Conservation (phyloP, 352 stramenopile species). For the Phytophthora fragariaefolia region DNA sequence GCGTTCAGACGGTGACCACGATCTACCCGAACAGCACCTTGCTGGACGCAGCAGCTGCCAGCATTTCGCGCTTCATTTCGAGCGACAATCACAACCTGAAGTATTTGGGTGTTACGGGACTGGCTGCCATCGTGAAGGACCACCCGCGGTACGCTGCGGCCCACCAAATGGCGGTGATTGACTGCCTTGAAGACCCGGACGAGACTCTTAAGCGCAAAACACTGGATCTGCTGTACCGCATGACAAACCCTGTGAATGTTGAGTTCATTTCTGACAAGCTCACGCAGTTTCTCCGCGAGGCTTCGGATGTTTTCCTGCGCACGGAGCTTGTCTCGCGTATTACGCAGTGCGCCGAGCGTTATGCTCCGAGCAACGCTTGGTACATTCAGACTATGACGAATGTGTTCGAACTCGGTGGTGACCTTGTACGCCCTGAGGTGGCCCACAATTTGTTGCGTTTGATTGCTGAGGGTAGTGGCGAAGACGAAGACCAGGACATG, state of each 20-base stretch:
- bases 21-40: conserved; percentile 99
- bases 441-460: conserved; percentile 98
- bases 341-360: conserved; percentile 97
- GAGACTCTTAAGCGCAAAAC: conserved; percentile 99
- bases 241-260: conserved; percentile 99
- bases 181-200: conserved; percentile 99
- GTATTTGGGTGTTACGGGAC: conserved; percentile 99
- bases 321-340: conserved; percentile 97
- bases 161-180: conserved; percentile 99
- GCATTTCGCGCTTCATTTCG: conserved; percentile 95
- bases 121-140: conserved; percentile 98
- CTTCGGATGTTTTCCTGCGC: conserved; percentile 97
- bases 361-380: conserved; percentile 98
- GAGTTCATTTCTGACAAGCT: conserved; percentile 99
- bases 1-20: conserved; percentile 97
- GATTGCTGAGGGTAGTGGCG: conserved; percentile 97
- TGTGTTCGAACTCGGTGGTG: conserved; percentile 95
- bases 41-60: conserved; percentile 93
- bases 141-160: conserved; percentile 96
- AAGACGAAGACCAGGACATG: conserved; percentile 97
- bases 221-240: conserved; percentile 95
- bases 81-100: conserved; percentile 98
- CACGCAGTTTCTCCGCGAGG: conserved; percentile 95
- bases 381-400: conserved; percentile 99
- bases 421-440: conserved; percentile 97